These are phyloP conservation scores for Colletotrichum cereale DNA, from an alignment of 2,329 filamentous ascomycete genomes.

Conservation along the genomic window DNA sequence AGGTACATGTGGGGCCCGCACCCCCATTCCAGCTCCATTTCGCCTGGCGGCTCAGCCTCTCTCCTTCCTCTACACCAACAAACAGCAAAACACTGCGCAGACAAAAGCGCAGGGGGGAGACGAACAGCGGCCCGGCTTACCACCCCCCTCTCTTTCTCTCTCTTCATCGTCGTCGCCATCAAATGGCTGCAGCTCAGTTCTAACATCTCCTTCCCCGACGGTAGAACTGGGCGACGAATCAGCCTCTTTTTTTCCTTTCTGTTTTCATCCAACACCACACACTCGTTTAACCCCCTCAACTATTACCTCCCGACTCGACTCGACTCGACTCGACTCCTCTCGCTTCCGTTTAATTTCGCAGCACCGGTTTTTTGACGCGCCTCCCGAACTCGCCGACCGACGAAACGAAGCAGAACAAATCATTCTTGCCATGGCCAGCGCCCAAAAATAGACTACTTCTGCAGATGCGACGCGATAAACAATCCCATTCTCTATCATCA, in stretches of 20 bases:
- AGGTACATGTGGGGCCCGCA: conserved; percentile 34
- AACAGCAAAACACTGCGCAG: conserved; percentile 36
- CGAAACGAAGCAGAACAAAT: not conserved
- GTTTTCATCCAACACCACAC: conserved; percentile 27
- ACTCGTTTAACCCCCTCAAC: conserved; percentile 33
- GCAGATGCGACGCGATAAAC: conserved; percentile 36
- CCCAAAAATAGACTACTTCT: conserved; percentile 29
- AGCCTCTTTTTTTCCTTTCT: conserved; percentile 4
- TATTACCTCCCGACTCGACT: conserved; percentile 16
- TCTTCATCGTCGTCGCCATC: conserved; percentile 11
- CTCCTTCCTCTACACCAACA: conserved; percentile 37
- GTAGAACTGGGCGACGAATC: conserved; percentile 31
- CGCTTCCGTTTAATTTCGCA: conserved; percentile 35
- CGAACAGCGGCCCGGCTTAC: conserved; percentile 8
- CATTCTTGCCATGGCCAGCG: conserved; percentile 28
- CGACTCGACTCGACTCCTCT: conserved; percentile 20
- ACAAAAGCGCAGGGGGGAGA: conserved; percentile 34
- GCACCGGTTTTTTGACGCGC: conserved; percentile 30
- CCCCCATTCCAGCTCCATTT: conserved; percentile 37
- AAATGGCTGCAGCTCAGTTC: conserved; percentile 36
- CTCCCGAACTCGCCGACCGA: conserved; percentile 21
- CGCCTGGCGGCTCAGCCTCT: conserved; percentile 38
- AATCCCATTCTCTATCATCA: conserved; percentile 4
- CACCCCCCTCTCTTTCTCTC: not conserved
- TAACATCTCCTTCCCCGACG: conserved; percentile 18